Base-by-base conservation (phyloP, 345 rosid genomes). In the Acer saccharum region DNA sequence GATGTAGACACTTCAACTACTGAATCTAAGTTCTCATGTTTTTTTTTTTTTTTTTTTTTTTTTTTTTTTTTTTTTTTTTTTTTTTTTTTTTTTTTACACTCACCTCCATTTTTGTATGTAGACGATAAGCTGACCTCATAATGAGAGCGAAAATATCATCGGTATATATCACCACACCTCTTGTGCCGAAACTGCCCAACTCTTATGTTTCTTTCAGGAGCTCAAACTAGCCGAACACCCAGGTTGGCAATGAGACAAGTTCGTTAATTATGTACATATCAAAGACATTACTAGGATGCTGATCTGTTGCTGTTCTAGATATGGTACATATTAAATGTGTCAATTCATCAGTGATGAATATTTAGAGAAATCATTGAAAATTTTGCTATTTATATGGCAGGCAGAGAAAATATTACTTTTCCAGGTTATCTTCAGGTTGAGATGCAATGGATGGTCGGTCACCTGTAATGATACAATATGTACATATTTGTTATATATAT, bases 1-100 rank as follows among this genome's bases (percentile, higher is more conserved):
- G 74, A 76, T 39, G 61, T 14, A 48, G 71, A 76, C 74, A 6
- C n/a, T 58, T 72, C 48, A 72, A 72, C 80, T 20, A 71, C 76
- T 61, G 17, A 46, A 72, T 11, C 72, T 76, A 23, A 23, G 5
- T 13, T 57, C 58, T 4, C 4, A 4, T 21, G 2, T 7, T 7
- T 48, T 48, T 13, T 25, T 3, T 4, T 44, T 44, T 35, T 10
- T 9, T 21, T 21, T 21, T 4, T 44, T 44, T 35, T 10, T 9
- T 21, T 21, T 21, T 7, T 7, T 48, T 48, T 13, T 25, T 3
- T 4, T 44, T 44, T 35, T 10, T 9, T 21, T 21, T 21, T 7
- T 7, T 48, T 48, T 13, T 25, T 3, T 4, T 44, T 44, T 35
- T 10, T 9, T 21, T 21, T 21, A n/a, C n/a, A 61, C 60, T 48